Percentiles rank a stretch among this genome's conserved stretches.
phyloP scores from a whole-genome alignment of 2,329 filamentous ascomycete genomes.

The Phaeosphaeria sp. region DNA sequence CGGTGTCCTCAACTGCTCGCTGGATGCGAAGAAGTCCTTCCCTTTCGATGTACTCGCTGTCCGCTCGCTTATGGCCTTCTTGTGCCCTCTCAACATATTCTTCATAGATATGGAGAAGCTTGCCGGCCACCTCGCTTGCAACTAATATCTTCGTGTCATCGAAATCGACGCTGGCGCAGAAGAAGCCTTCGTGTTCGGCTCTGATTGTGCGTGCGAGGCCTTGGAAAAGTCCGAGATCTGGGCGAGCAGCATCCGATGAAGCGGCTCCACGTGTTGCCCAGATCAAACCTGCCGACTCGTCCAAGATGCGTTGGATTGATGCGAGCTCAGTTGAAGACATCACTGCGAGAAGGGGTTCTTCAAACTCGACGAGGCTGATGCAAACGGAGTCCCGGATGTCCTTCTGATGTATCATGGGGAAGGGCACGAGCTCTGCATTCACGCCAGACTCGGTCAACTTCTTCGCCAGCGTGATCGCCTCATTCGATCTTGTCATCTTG shows the following conservation, averaged over 20 bases:
- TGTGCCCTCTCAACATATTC: neutral
- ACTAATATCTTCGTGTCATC: conserved; percentile 10
- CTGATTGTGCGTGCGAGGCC: conserved; percentile 18
- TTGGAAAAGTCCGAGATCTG: conserved; percentile 18
- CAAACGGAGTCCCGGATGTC: conserved; percentile 8
- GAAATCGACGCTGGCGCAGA: conserved; percentile 23
- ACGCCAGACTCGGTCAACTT: conserved; percentile 9
- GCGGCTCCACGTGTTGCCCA: conserved; percentile 27
- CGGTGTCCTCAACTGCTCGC: conserved; percentile 13
- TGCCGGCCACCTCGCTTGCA: conserved; percentile 5
- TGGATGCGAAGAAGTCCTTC: conserved; percentile 13
- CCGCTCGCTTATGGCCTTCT: neutral
- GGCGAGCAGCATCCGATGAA: conserved; percentile 11
- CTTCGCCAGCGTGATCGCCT: conserved; percentile 10
- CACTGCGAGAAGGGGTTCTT: conserved; percentile 11
- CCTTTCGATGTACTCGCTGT: conserved; percentile 19
- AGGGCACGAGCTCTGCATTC: conserved; percentile 8
- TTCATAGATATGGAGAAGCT: conserved; percentile 8
- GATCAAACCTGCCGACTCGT: conserved; percentile 18
- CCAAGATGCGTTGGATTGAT: conserved; percentile 12
- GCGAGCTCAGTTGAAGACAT: conserved; percentile 6
- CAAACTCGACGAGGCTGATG: conserved; percentile 21
- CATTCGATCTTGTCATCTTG: conserved; percentile 11
- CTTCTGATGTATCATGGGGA: conserved; percentile 8
- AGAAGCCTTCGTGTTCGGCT: conserved; percentile 18